Percentiles rank a stretch among this genome's conserved stretches.
Conservation (phyloP, 495 filamentous ascomycete genomes). For the Talaromyces adpressus region DNA sequence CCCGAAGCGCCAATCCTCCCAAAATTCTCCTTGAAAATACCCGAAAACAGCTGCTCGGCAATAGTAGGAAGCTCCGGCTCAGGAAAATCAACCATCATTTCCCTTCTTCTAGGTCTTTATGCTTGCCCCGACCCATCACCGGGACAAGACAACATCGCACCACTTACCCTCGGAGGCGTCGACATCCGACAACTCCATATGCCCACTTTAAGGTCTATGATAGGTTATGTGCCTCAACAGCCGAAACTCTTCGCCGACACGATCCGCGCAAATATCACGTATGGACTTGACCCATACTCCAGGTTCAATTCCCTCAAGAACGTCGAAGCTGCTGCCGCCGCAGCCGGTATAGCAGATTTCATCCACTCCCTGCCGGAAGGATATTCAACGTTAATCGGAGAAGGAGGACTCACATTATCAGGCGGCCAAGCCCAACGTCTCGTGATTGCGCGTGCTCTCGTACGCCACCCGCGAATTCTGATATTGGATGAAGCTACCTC, state of each 20-base stretch:
- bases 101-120: slow-evolving; percentile 66
- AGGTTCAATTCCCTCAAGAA: slow-evolving; percentile 27
- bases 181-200: slow-evolving; percentile 54
- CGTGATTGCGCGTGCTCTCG: slow-evolving; percentile 73
- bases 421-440: slow-evolving; percentile 83
- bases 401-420: slow-evolving; percentile 66
- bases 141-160: slow-evolving; percentile 1
- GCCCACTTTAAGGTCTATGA: slow-evolving; percentile 54
- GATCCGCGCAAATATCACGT: slow-evolving; percentile 71
- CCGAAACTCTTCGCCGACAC: slow-evolving; percentile 71
- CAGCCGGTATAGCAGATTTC: slow-evolving; percentile 76
- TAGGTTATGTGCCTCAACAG: slow-evolving; percentile 71
- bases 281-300: slow-evolving; percentile 51
- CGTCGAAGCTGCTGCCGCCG: slow-evolving; percentile 53
- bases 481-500: slow-evolving; percentile 87
- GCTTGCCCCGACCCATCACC: slow-evolving; percentile 9
- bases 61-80: slow-evolving; percentile 79
- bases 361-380: slow-evolving; percentile 63
- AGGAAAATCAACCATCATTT: slow-evolving; percentile 82
- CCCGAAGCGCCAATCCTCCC: slow-evolving; percentile 46
- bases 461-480: slow-evolving; percentile 60
- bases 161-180: slow-evolving; percentile 43
- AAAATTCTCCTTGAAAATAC: slow-evolving; percentile 53
- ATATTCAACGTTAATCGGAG: slow-evolving; percentile 70
- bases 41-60: slow-evolving; percentile 55